Percentiles rank a stretch among this genome's conserved stretches.
These are phyloP conservation scores for Neurospora tetrasperma DNA, from an alignment of 495 filamentous ascomycete species.

Conservation along the genomic window DNA sequence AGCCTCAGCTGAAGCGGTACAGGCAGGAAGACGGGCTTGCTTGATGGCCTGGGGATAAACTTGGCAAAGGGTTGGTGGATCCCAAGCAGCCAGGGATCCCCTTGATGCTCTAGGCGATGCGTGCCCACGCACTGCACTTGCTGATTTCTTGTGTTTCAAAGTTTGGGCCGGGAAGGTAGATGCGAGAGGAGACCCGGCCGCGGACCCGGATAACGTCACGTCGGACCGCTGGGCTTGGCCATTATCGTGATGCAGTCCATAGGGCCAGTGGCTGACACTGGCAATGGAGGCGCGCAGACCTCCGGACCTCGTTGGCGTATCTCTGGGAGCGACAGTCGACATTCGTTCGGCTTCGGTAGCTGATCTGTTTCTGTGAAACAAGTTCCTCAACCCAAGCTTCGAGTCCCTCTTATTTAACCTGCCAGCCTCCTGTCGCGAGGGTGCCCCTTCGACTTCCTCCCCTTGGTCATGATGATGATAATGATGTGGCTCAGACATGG, in stretches of 20 bases:
- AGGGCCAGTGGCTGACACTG: slow-evolving; percentile 33
- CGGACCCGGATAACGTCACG: slow-evolving; percentile 17
- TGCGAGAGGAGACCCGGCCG: neutral
- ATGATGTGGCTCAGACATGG: neutral
- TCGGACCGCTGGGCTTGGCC: slow-evolving; percentile 27
- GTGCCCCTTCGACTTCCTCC: slow-evolving; percentile 14
- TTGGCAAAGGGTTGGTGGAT: slow-evolving; percentile 76
- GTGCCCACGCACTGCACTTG: slow-evolving; percentile 19
- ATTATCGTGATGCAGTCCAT: slow-evolving; percentile 18
- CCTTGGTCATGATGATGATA: neutral
- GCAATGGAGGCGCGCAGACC: slow-evolving; percentile 35
- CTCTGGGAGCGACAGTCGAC: slow-evolving; percentile 9
- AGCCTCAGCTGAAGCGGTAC: slow-evolving; percentile 40
- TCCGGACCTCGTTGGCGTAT: slow-evolving; percentile 17
- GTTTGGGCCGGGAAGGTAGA: slow-evolving; percentile 5
- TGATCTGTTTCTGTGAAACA: slow-evolving; percentile 33
- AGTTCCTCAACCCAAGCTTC: slow-evolving; percentile 37
- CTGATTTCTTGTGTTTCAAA: slow-evolving; percentile 30
- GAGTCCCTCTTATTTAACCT: slow-evolving; percentile 35
- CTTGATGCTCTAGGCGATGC: slow-evolving; percentile 8
- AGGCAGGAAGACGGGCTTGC: slow-evolving; percentile 42
- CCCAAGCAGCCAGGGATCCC: slow-evolving; percentile 43
- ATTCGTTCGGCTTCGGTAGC: slow-evolving; percentile 17
- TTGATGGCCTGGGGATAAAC: slow-evolving; percentile 78
- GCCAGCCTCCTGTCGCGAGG: slow-evolving; percentile 15